A percentile compares a stretch with the other conserved stretches of the same genome.
phyloP scores from a whole-genome alignment of 1,284 basidiomycete genomes.

The Cryptococcus jaspeensis region DNA sequence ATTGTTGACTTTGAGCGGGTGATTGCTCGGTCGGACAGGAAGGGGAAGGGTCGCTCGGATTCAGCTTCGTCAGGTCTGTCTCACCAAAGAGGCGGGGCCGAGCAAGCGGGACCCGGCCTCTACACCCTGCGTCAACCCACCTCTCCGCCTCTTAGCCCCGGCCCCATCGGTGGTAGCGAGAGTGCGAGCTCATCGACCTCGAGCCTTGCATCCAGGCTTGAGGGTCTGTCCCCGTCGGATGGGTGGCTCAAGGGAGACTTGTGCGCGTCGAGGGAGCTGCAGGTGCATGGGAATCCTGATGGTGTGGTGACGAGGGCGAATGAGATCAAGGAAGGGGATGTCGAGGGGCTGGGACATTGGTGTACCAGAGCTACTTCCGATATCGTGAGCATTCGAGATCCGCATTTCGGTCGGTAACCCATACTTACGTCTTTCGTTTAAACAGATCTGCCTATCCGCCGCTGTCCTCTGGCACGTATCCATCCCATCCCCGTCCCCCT shows the following conservation, averaged over 20 bases:
- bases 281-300: constrained; percentile 48
- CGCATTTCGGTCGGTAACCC: no score
- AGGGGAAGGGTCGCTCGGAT: no score
- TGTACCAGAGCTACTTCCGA: constrained; percentile 39
- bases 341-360: constrained; percentile 47
- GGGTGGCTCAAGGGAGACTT: constrained; percentile 48
- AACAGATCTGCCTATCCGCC: constrained; percentile 44
- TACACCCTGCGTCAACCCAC: no score
- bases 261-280: constrained; percentile 28
- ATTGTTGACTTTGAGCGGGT: constrained; percentile 33
- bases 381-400: no score
- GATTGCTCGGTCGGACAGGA: constrained; percentile 30
- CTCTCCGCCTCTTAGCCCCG: no score
- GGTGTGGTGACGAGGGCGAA: constrained; percentile 17
- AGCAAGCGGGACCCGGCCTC: no score
- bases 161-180: no score
- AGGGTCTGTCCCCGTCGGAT: no score
- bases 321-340: constrained; percentile 45
- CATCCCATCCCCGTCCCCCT: constrained; percentile 38
- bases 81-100: no score
- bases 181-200: no score
- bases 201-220: no score
- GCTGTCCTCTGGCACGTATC: constrained; percentile 39
- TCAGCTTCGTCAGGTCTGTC: no score
- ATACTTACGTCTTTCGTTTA: constrained; percentile 23